Percentiles rank a stretch among this genome's conserved stretches.
phyloP scores from a whole-genome alignment of 768 basidiomycete genomes.

The Neoboletus magnificus region DNA sequence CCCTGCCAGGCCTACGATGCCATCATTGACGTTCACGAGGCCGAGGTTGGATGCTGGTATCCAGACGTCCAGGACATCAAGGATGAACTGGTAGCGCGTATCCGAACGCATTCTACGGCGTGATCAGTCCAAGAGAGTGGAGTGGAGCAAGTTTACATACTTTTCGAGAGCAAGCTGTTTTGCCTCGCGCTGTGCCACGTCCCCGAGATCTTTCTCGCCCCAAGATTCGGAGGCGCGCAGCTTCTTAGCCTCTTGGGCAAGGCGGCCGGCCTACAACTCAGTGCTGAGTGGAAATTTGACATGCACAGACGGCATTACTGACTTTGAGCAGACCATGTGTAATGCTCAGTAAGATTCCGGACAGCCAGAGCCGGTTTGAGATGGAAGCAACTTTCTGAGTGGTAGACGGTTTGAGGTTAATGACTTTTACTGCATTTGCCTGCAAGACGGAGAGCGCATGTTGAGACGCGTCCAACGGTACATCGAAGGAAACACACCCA shows the following conservation, averaged over 20 bases:
- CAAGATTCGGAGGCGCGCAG: slow-evolving; percentile 42
- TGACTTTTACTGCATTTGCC: slow-evolving; percentile 67
- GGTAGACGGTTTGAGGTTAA: slow-evolving; percentile 56
- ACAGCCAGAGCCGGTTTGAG: slow-evolving; percentile 84
- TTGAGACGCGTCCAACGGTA: background rate
- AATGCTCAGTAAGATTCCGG: slow-evolving; percentile 81
- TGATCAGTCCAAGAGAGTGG: slow-evolving; percentile 4
- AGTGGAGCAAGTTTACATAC: slow-evolving; percentile 35
- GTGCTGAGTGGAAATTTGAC: background rate
- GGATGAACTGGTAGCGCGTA: slow-evolving; percentile 73
- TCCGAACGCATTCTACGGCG: slow-evolving; percentile 54
- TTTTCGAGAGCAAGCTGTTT: slow-evolving; percentile 54
- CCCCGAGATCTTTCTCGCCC: slow-evolving; percentile 67
- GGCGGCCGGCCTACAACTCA: slow-evolving; percentile 48
- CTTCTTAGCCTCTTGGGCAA: slow-evolving; percentile 58
- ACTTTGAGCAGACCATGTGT: slow-evolving; percentile 69
- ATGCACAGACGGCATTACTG: background rate
- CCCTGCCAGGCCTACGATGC: slow-evolving; percentile 83
- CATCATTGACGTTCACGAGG: slow-evolving; percentile 76
- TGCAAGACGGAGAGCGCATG: slow-evolving; percentile 23
- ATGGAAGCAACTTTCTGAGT: slow-evolving; percentile 57
- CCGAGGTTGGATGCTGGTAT: slow-evolving; percentile 84
- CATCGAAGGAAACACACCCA: slow-evolving; percentile 58
- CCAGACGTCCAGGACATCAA: slow-evolving; percentile 86
- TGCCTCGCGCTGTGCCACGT: slow-evolving; percentile 62